phyloP scores from a whole-genome alignment of 345 rosid species.

The Hibiscus syriacus region DNA sequence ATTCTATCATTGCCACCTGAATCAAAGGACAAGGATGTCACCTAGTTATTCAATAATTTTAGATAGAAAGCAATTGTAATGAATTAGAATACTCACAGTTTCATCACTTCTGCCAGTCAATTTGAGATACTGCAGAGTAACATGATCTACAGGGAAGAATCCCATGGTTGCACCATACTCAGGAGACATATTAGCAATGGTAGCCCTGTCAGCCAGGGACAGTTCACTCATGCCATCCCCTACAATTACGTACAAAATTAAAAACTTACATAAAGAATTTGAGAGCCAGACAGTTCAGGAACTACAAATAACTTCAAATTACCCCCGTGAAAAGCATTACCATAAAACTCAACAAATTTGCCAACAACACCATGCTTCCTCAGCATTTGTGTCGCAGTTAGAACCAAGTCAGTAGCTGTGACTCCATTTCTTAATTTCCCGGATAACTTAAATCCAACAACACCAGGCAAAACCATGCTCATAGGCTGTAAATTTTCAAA shows the following conservation, averaged over 20 bases:
- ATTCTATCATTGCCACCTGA: slow-evolving; percentile 88
- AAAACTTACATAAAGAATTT: background rate
- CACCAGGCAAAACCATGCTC: slow-evolving; percentile 99
- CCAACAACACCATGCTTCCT: slow-evolving; percentile 99
- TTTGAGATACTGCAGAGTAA: slow-evolving; percentile 83
- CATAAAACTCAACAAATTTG: slow-evolving; percentile 96
- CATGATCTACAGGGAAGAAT: slow-evolving; percentile 98
- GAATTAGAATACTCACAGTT: slow-evolving; percentile 53
- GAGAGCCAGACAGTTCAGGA: background rate
- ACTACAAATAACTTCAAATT: slow-evolving; percentile 3
- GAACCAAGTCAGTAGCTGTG: slow-evolving; percentile 96
- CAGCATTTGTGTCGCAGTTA: slow-evolving; percentile 94
- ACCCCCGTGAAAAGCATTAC: slow-evolving; percentile 35
- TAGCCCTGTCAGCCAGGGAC: slow-evolving; percentile 97
- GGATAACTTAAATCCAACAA: slow-evolving; percentile 91
- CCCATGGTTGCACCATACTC: slow-evolving; percentile 99
- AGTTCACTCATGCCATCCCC: slow-evolving; percentile 91
- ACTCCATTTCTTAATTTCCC: slow-evolving; percentile 83
- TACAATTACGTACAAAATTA: slow-evolving; percentile 19
- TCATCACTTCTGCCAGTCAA: slow-evolving; percentile 98
- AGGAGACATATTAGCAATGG: slow-evolving; percentile 99
- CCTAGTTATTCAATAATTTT: slow-evolving; percentile 3
- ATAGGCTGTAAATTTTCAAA: slow-evolving; percentile 56
- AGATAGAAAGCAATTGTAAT: slow-evolving; percentile 6
- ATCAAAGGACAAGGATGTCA: slow-evolving; percentile 12